phyloP scores from a whole-genome alignment of 1,139 yeast species.

The Wickerhamomyces sp. region DNA sequence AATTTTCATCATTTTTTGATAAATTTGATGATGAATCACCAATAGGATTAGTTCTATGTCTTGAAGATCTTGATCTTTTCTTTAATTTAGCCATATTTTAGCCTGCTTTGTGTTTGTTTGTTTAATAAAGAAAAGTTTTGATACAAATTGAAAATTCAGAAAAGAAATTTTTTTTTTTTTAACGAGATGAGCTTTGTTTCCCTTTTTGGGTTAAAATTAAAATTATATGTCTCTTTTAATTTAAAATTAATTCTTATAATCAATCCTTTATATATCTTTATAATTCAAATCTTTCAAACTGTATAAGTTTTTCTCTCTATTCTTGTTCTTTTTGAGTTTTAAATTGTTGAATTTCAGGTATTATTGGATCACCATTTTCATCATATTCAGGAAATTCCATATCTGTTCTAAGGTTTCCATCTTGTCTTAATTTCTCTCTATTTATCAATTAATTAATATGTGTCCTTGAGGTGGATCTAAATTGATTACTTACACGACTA shows the following conservation, averaged over 20 bases:
- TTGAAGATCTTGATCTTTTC: constrained; percentile 60
- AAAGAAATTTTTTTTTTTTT: not conserved
- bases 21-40: constrained; percentile 24
- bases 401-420: constrained; percentile 60
- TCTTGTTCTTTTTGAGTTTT: not conserved
- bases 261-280: too few relatives aligned
- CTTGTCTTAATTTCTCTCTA: constrained; percentile 65
- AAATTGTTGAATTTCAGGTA: constrained; percentile 19
- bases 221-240: too few relatives aligned
- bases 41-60: constrained; percentile 44
- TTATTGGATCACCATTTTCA: constrained; percentile 33
- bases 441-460: too few relatives aligned
- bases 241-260: too few relatives aligned
- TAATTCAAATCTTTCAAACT: too few relatives aligned
- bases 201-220: too few relatives aligned
- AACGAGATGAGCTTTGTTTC: too few relatives aligned
- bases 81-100: constrained; percentile 68
- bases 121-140: too few relatives aligned
- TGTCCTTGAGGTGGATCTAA: too few relatives aligned
- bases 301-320: not conserved
- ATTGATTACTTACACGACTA: constrained; percentile 59
- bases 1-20: constrained; percentile 40
- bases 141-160: too few relatives aligned
- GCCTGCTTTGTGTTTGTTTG: not conserved
- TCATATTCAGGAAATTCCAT: constrained; percentile 46